Evolutionary conservation across 2,329 filamentous ascomycete genomes (phyloP).

Genomic region (Epicoccum sorghinum): DNA sequence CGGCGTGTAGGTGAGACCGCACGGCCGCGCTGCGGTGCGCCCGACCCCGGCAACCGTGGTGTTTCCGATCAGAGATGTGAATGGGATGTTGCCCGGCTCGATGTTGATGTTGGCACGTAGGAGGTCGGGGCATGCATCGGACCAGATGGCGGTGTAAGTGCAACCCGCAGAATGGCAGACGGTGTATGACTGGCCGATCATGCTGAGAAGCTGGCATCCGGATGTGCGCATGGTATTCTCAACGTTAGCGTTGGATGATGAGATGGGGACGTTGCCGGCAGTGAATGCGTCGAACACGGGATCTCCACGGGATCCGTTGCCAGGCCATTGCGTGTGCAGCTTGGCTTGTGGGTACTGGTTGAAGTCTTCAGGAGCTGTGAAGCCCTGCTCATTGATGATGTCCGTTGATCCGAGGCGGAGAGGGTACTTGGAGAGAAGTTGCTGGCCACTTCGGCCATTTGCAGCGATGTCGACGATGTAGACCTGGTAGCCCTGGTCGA

Average conservation of each 20-base stretch:
- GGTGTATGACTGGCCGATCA: constrained; percentile 27
- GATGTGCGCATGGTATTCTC: constrained; percentile 27
- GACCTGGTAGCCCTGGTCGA: constrained; percentile 29
- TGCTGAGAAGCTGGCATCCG: constrained; percentile 22
- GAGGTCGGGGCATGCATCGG: constrained; percentile 28
- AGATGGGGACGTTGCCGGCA: constrained; percentile 22
- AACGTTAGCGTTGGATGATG: constrained; percentile 22
- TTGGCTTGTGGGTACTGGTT: constrained; percentile 22
- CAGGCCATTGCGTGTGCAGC: constrained; percentile 30
- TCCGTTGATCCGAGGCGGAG: constrained; percentile 22
- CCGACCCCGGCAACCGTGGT: constrained; percentile 18
- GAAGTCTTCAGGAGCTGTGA: constrained; percentile 22
- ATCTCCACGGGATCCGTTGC: constrained; percentile 24
- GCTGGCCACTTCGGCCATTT: constrained; percentile 18
- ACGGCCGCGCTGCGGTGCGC: constrained; percentile 23
- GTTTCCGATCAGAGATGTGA: constrained; percentile 20
- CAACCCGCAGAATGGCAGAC: constrained; percentile 29
- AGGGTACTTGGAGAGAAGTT: constrained; percentile 14
- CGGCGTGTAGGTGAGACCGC: constrained; percentile 27
- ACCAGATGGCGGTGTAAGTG: constrained; percentile 28
- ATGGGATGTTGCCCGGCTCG: constrained; percentile 26
- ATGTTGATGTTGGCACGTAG: constrained; percentile 32
- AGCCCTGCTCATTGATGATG: constrained; percentile 19
- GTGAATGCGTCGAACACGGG: constrained; percentile 28
- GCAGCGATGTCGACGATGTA: constrained; percentile 27